Conservation (phyloP, 805 yeast genomes). For the Ogataea angusta region DNA sequence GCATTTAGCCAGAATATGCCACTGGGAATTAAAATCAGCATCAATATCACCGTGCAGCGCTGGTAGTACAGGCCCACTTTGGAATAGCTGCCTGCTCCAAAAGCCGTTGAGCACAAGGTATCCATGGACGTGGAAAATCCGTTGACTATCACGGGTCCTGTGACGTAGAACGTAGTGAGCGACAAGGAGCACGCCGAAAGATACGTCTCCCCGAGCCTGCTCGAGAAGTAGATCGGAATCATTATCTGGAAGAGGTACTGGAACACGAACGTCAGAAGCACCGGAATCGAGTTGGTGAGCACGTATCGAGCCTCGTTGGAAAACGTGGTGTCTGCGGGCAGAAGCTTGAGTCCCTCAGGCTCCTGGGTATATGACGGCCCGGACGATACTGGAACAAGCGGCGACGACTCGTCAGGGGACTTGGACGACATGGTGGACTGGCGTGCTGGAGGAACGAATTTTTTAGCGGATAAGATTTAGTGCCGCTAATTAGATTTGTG, state of each 20-base stretch:
- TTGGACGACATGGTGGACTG: neutral
- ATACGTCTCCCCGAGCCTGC: constrained; percentile 61
- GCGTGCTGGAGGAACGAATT: neutral
- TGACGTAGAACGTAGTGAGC: constrained; percentile 69
- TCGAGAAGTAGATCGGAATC: constrained; percentile 69
- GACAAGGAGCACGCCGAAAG: constrained; percentile 71
- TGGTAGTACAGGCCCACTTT: constrained; percentile 65
- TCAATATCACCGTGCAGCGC: constrained; percentile 55
- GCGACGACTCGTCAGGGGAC: neutral
- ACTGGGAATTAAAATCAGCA: constrained; percentile 52
- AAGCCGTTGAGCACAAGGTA: constrained; percentile 74
- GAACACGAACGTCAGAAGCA: constrained; percentile 61
- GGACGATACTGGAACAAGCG: neutral
- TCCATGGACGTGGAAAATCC: constrained; percentile 74
- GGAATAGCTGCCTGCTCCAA: constrained; percentile 58
- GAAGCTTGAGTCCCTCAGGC: neutral
- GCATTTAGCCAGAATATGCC: constrained; percentile 57
- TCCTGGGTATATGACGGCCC: neutral
- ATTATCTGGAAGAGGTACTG: constrained; percentile 70
- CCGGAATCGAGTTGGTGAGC: constrained; percentile 46
- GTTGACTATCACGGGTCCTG: constrained; percentile 69
- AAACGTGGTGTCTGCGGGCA: constrained; percentile 14
- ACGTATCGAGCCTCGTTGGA: constrained; percentile 26
- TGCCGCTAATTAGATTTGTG: too few relatives aligned
- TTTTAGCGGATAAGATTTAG: neutral